Conservation (phyloP, 2,329 filamentous ascomycete species). For the Trichoderma simmonsii region DNA sequence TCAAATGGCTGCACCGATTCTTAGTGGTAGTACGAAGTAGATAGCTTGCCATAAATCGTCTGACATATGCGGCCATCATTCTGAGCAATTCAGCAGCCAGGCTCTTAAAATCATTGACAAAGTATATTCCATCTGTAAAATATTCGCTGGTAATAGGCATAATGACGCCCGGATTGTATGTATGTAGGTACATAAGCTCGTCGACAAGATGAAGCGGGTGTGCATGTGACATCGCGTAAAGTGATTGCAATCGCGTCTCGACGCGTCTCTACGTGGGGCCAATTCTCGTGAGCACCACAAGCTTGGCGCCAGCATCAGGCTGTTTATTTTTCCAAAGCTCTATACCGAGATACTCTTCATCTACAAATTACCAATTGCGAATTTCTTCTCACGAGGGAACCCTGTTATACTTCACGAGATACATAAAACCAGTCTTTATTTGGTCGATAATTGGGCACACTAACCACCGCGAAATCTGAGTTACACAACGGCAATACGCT, state of each 20-base stretch:
- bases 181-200: neutral
- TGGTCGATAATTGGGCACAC: neutral
- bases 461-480: neutral
- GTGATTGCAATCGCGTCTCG: constrained; percentile 20
- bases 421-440: neutral
- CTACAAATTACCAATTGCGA: neutral
- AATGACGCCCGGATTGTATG: neutral
- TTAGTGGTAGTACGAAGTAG: neutral
- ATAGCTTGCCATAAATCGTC: neutral
- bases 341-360: neutral
- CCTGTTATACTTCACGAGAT: neutral
- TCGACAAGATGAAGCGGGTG: neutral
- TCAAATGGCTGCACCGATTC: neutral
- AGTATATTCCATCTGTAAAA: neutral
- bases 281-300: neutral
- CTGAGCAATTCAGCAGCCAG: neutral
- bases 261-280: constrained; percentile 24
- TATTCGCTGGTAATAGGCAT: neutral
- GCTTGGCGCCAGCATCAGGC: neutral
- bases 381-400: neutral
- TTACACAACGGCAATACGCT: neutral
- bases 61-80: neutral
- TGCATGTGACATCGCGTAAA: constrained; percentile 24
- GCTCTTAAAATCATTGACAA: neutral
- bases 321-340: neutral